Base-by-base conservation (phyloP, 2,329 filamentous ascomycete genomes). In the Ophiostoma ulmi region DNA sequence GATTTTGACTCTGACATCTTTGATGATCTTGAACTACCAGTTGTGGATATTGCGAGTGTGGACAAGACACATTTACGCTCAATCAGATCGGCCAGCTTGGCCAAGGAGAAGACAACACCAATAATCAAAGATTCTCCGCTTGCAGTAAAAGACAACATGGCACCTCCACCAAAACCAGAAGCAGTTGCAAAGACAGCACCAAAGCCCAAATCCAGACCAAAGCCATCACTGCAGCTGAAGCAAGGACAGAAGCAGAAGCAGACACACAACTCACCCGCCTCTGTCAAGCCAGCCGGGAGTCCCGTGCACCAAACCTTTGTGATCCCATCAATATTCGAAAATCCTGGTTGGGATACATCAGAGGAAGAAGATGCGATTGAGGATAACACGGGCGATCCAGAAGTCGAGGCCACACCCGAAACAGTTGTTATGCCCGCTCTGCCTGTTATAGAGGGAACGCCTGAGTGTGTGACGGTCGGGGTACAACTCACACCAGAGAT, bases 1-100 rank as follows among this genome's bases (percentile, higher is more conserved):
- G 73, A 73, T 17, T 74, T 73, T 64, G 72, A 72, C 61, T 69
- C 71, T 6, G 70, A 72, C 31, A 71, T 74, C 5, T 74, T 74
- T 68, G 73, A 74, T 38, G 70, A 74, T 14, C 13, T 72, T 35
- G 71, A 73, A 2, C 13, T 72, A 5, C 58, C 38, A 7, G 44
- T 5, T 0, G 41, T 69, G 1, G 39, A 61, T 10, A 64, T 22
- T n/a, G 44, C 48, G 22, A 5, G 10, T 14, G 36, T 14, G 4
- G 20, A n/a, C 10, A 39, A 39, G 20, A n/a, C 35, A 39, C 17
- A 14, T 2, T 22, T 35, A 20, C 7, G 44, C 44, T 17, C 58
- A 17, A 1, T 7, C 10, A 13, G 1, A 10, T 7, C 10, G 6
- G 20, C 13, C 10, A 13, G 6, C 20, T 7, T 10, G 6, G 10